These are phyloP conservation scores for Arabidopsis hybrid DNA, from an alignment of 441 rosid genomes.

Conservation along the genomic window DNA sequence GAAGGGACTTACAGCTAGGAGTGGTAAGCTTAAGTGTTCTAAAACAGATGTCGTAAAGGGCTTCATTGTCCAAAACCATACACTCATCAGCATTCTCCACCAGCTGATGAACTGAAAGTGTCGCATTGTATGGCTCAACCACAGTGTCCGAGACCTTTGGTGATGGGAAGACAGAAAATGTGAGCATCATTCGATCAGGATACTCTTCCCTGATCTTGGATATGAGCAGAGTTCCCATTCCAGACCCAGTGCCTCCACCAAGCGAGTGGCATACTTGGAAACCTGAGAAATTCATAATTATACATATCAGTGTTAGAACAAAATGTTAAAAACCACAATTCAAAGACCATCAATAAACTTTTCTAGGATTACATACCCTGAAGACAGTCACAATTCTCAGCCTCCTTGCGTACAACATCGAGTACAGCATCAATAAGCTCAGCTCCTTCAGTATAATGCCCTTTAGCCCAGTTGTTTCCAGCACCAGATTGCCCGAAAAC, in stretches of 20 bases:
- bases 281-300: constrained; percentile 37
- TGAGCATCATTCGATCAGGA: constrained; percentile 78
- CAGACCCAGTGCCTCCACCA: constrained; percentile 65
- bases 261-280: constrained; percentile 62
- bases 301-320: background rate
- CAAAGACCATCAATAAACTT: background rate
- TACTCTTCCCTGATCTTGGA: constrained; percentile 54
- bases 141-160: constrained; percentile 98
- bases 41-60: constrained; percentile 93
- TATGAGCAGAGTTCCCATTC: constrained; percentile 59
- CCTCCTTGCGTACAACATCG: constrained; percentile 59
- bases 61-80: constrained; percentile 94
- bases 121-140: constrained; percentile 96
- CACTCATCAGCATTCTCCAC: constrained; percentile 97
- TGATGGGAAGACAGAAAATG: constrained; percentile 96
- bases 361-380: constrained; percentile 43
- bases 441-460: constrained; percentile 58
- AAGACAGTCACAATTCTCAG: constrained; percentile 59
- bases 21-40: constrained; percentile 75
- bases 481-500: constrained; percentile 61
- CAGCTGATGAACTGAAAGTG: constrained; percentile 94
- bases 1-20: constrained; percentile 68
- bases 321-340: background rate
- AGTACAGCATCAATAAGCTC: constrained; percentile 59
- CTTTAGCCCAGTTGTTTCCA: constrained; percentile 63